Conservation (phyloP, 495 filamentous ascomycete genomes). For the Xeromyces bisporus region DNA sequence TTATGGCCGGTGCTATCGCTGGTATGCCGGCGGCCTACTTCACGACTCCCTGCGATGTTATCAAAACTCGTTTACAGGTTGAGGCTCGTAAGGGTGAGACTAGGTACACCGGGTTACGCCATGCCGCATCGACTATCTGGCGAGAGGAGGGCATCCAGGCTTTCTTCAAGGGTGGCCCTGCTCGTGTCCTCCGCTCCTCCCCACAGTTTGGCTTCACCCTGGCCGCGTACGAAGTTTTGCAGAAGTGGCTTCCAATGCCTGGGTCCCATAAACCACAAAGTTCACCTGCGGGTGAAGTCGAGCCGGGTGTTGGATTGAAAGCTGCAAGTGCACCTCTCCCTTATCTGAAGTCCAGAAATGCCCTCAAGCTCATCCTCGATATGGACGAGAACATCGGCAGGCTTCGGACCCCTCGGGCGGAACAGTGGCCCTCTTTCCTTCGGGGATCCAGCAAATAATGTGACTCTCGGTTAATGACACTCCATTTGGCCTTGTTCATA, state of each 20-base stretch:
- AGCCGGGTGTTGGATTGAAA: constrained; percentile 38
- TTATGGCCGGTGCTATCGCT: constrained; percentile 88
- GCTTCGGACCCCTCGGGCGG: constrained; percentile 36
- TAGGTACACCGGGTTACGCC: constrained; percentile 68
- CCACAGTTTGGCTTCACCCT: constrained; percentile 97
- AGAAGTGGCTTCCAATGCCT: constrained; percentile 67
- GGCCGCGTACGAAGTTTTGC: constrained; percentile 82
- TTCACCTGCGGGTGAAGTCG: constrained; percentile 25
- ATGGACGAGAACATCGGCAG: constrained; percentile 81
- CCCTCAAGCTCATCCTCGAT: constrained; percentile 92
- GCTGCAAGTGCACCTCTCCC: constrained; percentile 52
- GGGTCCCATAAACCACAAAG: constrained; percentile 35
- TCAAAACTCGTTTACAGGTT: constrained; percentile 95
- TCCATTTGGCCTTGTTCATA: background rate
- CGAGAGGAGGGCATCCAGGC: constrained; percentile 85
- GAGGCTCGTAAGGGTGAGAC: constrained; percentile 92
- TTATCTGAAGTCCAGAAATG: constrained; percentile 75
- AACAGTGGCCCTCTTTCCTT: constrained; percentile 27
- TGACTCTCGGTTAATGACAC: background rate
- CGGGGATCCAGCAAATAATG: constrained; percentile 18
- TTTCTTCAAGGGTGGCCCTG: constrained; percentile 97
- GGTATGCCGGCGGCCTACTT: constrained; percentile 98
- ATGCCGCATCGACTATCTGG: constrained; percentile 67
- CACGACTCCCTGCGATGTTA: constrained; percentile 94
- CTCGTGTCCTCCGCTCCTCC: constrained; percentile 81